These are phyloP conservation scores for Cytospora chrysosperma DNA, from an alignment of 2,329 filamentous ascomycete species.

Conservation along the genomic window DNA sequence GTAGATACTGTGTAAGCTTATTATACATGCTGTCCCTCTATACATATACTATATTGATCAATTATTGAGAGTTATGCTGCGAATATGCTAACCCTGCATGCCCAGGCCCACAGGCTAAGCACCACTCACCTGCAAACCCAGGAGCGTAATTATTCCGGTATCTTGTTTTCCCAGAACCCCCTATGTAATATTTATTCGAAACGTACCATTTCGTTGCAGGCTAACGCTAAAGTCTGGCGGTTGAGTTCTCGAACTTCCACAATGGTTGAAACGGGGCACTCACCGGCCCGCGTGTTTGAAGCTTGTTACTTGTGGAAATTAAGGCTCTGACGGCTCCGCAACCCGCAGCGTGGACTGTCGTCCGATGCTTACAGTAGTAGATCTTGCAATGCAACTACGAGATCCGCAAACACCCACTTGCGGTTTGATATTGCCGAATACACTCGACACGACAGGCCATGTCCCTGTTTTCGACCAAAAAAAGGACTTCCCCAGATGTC, in stretches of 20 bases:
- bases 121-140: no score
- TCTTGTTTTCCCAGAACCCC: no score
- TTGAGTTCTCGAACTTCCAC: background rate
- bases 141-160: no score
- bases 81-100: no score
- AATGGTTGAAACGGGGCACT: background rate
- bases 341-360: no score
- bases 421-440: background rate
- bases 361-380: background rate
- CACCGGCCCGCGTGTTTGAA: background rate
- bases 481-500: background rate
- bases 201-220: no score
- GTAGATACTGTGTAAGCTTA: no score
- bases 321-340: background rate
- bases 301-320: conserved; percentile 5
- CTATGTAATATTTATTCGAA: no score
- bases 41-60: no score
- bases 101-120: no score
- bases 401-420: background rate
- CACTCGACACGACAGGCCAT: background rate
- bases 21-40: no score
- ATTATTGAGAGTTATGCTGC: no score
- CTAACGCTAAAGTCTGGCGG: background rate
- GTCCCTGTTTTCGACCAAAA: background rate
- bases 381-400: background rate